Evolutionary conservation across 441 rosid genomes (phyloP).

Genomic region (Capsella rubella): DNA sequence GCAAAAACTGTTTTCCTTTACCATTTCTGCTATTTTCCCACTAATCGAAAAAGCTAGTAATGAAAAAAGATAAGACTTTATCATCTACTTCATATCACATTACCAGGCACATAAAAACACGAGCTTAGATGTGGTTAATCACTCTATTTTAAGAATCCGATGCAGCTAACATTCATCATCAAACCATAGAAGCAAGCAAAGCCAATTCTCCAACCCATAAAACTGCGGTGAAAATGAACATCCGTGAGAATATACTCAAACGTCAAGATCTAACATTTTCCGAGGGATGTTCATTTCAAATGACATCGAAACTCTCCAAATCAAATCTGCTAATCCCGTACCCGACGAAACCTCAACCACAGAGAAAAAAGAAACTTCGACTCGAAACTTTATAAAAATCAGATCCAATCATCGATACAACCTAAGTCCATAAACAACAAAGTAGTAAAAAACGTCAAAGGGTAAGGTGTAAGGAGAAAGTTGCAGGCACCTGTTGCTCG

Average conservation of each 20-base stretch:
- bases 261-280: conserved; percentile 36
- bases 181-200: conserved; percentile 38
- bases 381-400: not conserved
- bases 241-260: conserved; percentile 13
- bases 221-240: conserved; percentile 35
- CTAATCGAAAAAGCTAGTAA: conserved; percentile 20
- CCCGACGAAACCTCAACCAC: conserved; percentile 20
- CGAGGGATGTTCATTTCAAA: conserved; percentile 20
- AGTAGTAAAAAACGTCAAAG: conserved; percentile 8
- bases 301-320: not conserved
- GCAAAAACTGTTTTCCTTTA: not conserved
- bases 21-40: not conserved
- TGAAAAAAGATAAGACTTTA: not conserved
- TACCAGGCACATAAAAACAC: conserved; percentile 40
- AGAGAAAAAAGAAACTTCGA: not conserved
- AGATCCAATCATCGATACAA: conserved; percentile 43
- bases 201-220: conserved; percentile 36
- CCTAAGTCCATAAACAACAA: conserved; percentile 25
- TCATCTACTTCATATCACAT: conserved; percentile 20
- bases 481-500: conserved; percentile 59
- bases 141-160: conserved; percentile 26
- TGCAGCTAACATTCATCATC: conserved; percentile 29
- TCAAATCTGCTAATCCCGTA: conserved; percentile 16
- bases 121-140: conserved; percentile 29
- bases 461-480: conserved; percentile 2